Percentiles rank a stretch among this genome's conserved stretches.
Evolutionary conservation across 176 grass and related monocot species (phyloP).

Genomic region (Zea luxurians): DNA sequence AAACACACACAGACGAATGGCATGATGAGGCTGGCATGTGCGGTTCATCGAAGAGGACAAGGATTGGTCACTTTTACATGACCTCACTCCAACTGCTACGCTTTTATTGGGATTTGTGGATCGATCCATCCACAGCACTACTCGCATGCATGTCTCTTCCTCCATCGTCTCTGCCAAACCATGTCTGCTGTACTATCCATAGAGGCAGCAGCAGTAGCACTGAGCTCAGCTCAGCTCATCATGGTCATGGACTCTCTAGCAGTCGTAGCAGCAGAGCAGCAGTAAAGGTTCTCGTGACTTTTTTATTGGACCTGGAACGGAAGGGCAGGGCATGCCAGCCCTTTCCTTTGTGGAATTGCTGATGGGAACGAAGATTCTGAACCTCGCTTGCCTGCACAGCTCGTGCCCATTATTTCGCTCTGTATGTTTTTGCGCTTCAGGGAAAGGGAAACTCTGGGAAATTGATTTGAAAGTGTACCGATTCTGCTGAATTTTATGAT

Average conservation of each 20-base stretch:
- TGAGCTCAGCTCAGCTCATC: constrained; percentile 14
- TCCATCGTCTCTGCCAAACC: constrained; percentile 23
- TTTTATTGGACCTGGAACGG: not conserved
- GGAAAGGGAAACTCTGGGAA: not conserved
- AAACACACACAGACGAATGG: constrained; percentile 31
- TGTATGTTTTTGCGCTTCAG: constrained; percentile 13
- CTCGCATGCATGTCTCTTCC: constrained; percentile 35
- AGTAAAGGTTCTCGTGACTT: constrained; percentile 10
- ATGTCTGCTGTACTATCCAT: constrained; percentile 20
- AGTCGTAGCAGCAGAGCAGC: not conserved
- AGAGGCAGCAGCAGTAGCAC: constrained; percentile 4
- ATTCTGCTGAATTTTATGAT: not conserved
- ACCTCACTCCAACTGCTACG: constrained; percentile 52
- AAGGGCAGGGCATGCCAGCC: constrained; percentile 7
- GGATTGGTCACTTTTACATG: constrained; percentile 48
- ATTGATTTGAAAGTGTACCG: not conserved
- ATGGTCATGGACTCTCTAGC: not conserved
- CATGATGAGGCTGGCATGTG: constrained; percentile 22
- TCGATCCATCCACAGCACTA: constrained; percentile 49
- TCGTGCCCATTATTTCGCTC: not conserved
- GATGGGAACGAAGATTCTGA: not conserved
- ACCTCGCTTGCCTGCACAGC: constrained; percentile 12
- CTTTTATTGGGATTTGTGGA: constrained; percentile 58
- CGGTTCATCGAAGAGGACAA: constrained; percentile 40
- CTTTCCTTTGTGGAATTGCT: not conserved